phyloP scores from a whole-genome alignment of 306 rosid genomes.

The Aeschynomene evenia region DNA sequence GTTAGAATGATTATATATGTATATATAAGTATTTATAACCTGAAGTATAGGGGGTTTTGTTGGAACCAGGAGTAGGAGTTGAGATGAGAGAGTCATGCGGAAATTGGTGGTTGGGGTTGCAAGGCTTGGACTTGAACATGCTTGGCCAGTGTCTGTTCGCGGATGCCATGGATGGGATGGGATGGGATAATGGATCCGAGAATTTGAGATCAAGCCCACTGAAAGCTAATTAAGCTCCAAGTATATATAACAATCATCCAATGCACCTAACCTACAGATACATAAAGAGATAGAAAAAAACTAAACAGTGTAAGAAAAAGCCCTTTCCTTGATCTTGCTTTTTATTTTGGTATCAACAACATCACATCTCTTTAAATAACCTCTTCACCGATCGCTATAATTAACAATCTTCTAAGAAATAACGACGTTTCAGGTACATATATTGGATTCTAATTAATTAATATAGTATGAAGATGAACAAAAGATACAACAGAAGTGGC shows the following conservation, averaged over 20 bases:
- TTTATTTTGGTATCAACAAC: constrained; percentile 26
- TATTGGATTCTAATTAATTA: not conserved
- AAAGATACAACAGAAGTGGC: constrained; percentile 64
- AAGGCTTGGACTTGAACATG: constrained; percentile 90
- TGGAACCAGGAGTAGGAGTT: constrained; percentile 44
- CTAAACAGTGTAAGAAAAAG: constrained; percentile 1
- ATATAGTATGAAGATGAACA: not conserved
- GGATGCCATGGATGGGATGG: constrained; percentile 69
- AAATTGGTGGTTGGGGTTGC: constrained; percentile 73
- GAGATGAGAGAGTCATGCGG: constrained; percentile 67
- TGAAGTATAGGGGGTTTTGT: constrained; percentile 50
- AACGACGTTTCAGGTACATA: not conserved
- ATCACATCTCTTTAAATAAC: constrained; percentile 62
- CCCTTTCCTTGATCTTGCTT: constrained; percentile 42
- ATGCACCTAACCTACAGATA: constrained; percentile 29
- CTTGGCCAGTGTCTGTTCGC: constrained; percentile 97
- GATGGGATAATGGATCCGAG: not conserved
- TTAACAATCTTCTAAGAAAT: not conserved
- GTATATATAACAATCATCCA: not conserved
- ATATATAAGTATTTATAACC: constrained; percentile 25
- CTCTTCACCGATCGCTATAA: constrained; percentile 51
- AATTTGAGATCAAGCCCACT: not conserved
- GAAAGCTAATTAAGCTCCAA: no score
- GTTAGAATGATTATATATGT: no score
- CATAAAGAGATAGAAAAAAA: no score